Evolutionary conservation across 495 filamentous ascomycete species (phyloP).

Genomic region (Penicillium bialowiezense): DNA sequence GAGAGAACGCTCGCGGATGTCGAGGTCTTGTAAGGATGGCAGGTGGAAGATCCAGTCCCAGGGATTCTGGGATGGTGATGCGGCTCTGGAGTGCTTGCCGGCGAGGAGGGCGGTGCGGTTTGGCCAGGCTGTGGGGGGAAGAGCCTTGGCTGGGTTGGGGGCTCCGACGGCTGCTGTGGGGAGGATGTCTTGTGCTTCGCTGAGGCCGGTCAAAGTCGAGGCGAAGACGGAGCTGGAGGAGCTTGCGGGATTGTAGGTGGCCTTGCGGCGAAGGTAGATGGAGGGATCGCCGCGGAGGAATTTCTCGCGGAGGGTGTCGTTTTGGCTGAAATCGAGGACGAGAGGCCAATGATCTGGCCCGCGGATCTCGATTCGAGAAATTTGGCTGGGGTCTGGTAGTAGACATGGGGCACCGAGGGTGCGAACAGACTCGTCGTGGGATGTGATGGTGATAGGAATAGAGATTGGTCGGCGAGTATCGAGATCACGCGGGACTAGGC

Average conservation of each 20-base stretch:
- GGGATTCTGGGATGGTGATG: slow-evolving; percentile 35
- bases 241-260: slow-evolving; percentile 60
- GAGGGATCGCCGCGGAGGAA: slow-evolving; percentile 71
- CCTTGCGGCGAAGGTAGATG: slow-evolving; percentile 76
- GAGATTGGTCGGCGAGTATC: slow-evolving; percentile 75
- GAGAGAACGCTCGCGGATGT: slow-evolving; percentile 71
- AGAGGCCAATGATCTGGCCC: slow-evolving; percentile 82
- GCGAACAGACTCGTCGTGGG: slow-evolving; percentile 45
- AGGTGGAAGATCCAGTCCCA: slow-evolving; percentile 81
- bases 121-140: slow-evolving; percentile 27
- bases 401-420: slow-evolving; percentile 68
- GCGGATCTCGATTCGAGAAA: slow-evolving; percentile 64
- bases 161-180: slow-evolving; percentile 21
- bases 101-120: slow-evolving; percentile 20
- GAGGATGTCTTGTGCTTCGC: slow-evolving; percentile 40
- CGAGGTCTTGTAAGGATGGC: slow-evolving; percentile 58
- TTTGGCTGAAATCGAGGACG: slow-evolving; percentile 69
- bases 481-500: slow-evolving; percentile 80
- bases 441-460: slow-evolving; percentile 62
- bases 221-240: slow-evolving; percentile 64
- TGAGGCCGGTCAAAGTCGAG: slow-evolving; percentile 58
- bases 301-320: slow-evolving; percentile 59
- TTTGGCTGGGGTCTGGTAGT: slow-evolving; percentile 71
- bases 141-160: slow-evolving; percentile 30
- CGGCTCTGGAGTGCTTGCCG: slow-evolving; percentile 26